Evolutionary conservation across 192 early-diverging fungal genomes (phyloP).

Genomic region (Thamnidium elegans): DNA sequence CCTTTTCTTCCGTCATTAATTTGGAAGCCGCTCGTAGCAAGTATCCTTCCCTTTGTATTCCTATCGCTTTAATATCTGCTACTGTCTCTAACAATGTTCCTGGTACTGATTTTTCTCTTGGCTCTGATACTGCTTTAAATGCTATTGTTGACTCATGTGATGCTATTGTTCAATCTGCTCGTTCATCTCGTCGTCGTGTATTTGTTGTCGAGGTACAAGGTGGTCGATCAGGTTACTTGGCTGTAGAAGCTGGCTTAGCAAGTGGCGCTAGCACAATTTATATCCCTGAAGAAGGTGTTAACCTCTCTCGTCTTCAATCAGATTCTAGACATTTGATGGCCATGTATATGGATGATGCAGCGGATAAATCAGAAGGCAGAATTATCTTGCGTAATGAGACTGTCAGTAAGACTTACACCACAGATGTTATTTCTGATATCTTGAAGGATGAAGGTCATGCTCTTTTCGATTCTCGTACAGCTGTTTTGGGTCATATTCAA

Average conservation of each 20-base stretch:
- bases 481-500: slow-evolving; percentile 92
- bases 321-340: slow-evolving; percentile 78
- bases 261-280: slow-evolving; percentile 86
- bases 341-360: slow-evolving; percentile 74
- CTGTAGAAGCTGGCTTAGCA: slow-evolving; percentile 78
- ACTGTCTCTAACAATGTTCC: slow-evolving; percentile 98
- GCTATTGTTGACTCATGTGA: slow-evolving; percentile 88
- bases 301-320: slow-evolving; percentile 72
- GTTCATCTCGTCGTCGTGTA: slow-evolving; percentile 83
- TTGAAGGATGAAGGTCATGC: slow-evolving; percentile 83
- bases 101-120: slow-evolving; percentile 92
- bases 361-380: slow-evolving; percentile 74
- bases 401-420: slow-evolving; percentile 81
- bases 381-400: slow-evolving; percentile 81
- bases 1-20: slow-evolving; percentile 71
- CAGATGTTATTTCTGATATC: slow-evolving; percentile 83
- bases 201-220: slow-evolving; percentile 98
- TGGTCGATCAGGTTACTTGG: slow-evolving; percentile 90
- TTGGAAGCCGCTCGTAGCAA: slow-evolving; percentile 66
- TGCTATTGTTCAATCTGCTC: slow-evolving; percentile 88
- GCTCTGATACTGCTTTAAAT: slow-evolving; percentile 91
- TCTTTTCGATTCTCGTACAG: slow-evolving; percentile 86
- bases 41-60: slow-evolving; percentile 94
- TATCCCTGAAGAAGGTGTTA: slow-evolving; percentile 91
- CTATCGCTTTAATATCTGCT: slow-evolving; percentile 88